Evolutionary conservation across 805 yeast genomes (phyloP), one percentile per base, ranked within the genome.

Genomic region (Cyberlindnera amylophila): DNA sequence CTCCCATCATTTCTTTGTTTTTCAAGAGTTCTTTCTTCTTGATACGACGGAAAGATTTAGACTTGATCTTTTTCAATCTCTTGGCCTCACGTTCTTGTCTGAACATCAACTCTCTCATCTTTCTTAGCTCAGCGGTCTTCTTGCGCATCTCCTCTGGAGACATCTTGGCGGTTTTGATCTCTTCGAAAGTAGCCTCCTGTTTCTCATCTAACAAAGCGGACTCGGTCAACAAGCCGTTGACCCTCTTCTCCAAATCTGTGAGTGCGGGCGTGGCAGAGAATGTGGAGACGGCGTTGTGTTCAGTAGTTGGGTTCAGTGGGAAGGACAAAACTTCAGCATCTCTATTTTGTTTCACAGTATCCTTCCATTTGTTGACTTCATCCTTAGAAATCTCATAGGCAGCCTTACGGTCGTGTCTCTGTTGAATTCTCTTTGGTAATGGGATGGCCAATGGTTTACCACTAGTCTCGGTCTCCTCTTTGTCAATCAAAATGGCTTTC

Each of bases 21-120:
- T 79, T 79, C 51, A 83, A 64, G 50, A 86, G 67, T 61, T 90
- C 96, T 62, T 82, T 86, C 75, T 90, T 88, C 57, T 86, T 81
- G 40, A 90, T 83, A 60, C 85, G 83, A 55, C 86, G 86, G 65
- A 81, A 93, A 1, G 88, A 75, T 65, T 91, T 93, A 30, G 96
- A 88, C 64, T 93, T 93, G 64, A 93, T 93, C 68, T 91, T 93
- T 70, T 91, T 91, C 57, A 93, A 74, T 54, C 99, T 77, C 64
- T 79, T 89, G 9, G 98, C 90, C 57, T 86, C 82, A 58, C 82
- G 77, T 67, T 91, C 97, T 56, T 91, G 97, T 55, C 98, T 75
- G 69, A 89, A 93, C 96, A 91, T 87, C 49, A 91, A 75, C 60
- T 93, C 99, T 50, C 99, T 77, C 96, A 89, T 88, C 57, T 85